phyloP scores from a whole-genome alignment of 208 protist species.

The Acanthamoeba rhysodes region DNA sequence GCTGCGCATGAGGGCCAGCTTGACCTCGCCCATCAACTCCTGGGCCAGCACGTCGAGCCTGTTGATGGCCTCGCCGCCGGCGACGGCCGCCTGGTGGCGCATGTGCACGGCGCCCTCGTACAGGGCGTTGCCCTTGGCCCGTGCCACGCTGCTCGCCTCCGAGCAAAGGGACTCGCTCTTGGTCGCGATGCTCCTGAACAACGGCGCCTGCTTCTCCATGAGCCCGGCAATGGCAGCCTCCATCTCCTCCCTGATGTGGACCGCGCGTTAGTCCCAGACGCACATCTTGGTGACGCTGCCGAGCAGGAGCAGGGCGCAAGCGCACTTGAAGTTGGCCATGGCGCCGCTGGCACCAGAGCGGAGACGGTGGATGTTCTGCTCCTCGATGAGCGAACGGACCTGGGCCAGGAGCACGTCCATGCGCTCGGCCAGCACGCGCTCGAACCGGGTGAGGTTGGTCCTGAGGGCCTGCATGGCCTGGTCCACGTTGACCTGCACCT shows the following conservation, averaged over 20 bases:
- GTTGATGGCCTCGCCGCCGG: background rate
- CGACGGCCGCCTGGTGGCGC: background rate
- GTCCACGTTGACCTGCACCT: background rate
- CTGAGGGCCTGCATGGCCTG: conserved; percentile 6
- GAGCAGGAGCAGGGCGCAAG: background rate
- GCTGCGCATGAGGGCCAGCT: conserved; percentile 32
- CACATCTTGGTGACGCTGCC: background rate
- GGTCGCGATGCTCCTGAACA: conserved; percentile 14
- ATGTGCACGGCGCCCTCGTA: conserved; percentile 22
- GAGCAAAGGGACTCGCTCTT: conserved; percentile 33
- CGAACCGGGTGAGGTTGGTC: conserved; percentile 20
- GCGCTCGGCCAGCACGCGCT: conserved; percentile 28
- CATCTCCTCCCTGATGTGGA: conserved; percentile 18
- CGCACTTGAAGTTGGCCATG: conserved; percentile 46
- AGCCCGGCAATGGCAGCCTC: conserved; percentile 22
- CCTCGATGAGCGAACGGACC: background rate
- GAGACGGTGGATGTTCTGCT: conserved; percentile 27
- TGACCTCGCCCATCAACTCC: conserved; percentile 26
- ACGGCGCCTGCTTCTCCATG: background rate
- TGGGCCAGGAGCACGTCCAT: conserved; percentile 10
- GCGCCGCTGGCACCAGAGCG: background rate
- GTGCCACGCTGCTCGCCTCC: background rate
- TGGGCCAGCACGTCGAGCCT: conserved; percentile 33
- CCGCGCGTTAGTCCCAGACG: background rate
- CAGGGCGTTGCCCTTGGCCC: conserved; percentile 16